These are phyloP conservation scores for Sordaria brevicollis DNA, from an alignment of 495 filamentous ascomycete species.

Conservation along the genomic window DNA sequence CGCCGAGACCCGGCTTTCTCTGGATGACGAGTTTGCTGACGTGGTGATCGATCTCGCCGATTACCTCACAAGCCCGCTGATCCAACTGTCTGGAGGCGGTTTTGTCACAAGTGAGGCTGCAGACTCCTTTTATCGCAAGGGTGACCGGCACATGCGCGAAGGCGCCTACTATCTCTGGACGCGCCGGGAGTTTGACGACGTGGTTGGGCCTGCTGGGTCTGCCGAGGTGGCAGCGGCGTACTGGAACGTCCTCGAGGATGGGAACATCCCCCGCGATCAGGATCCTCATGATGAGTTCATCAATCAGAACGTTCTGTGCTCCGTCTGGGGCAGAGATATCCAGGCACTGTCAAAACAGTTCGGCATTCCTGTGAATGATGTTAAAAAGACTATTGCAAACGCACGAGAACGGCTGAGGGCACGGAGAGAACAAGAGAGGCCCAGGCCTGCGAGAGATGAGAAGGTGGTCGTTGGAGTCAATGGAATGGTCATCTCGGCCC, in stretches of 20 bases:
- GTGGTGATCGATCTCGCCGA: constrained; percentile 74
- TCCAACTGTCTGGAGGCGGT: constrained; percentile 58
- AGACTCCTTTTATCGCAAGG: constrained; percentile 66
- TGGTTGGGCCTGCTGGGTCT: constrained; percentile 42
- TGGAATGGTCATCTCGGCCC: constrained; percentile 75
- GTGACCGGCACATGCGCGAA: constrained; percentile 79
- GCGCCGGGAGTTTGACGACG: constrained; percentile 68
- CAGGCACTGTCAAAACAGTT: constrained; percentile 66
- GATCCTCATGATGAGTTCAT: constrained; percentile 93
- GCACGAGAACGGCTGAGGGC: constrained; percentile 61
- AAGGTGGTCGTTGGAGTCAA: constrained; percentile 87
- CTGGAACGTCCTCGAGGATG: constrained; percentile 78
- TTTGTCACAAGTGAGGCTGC: constrained; percentile 90
- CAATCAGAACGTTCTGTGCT: constrained; percentile 55
- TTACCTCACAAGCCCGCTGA: constrained; percentile 63
- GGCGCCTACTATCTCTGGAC: constrained; percentile 97
- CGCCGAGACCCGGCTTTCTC: background rate
- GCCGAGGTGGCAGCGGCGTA: constrained; percentile 62
- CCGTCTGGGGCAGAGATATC: constrained; percentile 34
- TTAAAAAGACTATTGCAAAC: constrained; percentile 56
- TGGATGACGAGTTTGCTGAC: constrained; percentile 55
- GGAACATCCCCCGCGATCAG: constrained; percentile 74
- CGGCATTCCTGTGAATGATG: constrained; percentile 62
- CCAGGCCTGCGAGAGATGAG: constrained; percentile 75
- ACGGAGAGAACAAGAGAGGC: constrained; percentile 64